These are phyloP conservation scores for Calonectria hawksworthii DNA, from an alignment of 2,329 filamentous ascomycete genomes.

Conservation along the genomic window DNA sequence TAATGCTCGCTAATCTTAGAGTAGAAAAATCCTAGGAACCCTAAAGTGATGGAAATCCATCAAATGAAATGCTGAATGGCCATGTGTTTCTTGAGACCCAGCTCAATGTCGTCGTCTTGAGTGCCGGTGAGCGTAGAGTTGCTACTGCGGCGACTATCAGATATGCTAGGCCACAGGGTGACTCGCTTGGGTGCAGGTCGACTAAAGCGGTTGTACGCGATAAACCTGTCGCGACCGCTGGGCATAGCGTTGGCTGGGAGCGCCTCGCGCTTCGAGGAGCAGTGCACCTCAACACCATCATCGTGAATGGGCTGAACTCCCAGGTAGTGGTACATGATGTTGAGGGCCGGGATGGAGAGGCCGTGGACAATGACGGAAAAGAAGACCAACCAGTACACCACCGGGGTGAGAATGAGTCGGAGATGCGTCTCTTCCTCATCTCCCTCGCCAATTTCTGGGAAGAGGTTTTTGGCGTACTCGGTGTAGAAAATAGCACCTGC, in stretches of 20 bases:
- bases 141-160: not conserved
- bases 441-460: constrained; percentile 51
- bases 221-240: constrained; percentile 1
- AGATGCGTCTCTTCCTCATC: constrained; percentile 53
- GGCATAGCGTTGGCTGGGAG: constrained; percentile 19
- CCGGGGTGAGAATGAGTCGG: constrained; percentile 53
- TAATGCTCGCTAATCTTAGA: constrained; percentile 1
- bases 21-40: not conserved
- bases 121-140: not conserved
- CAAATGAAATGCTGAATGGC: constrained; percentile 5
- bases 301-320: constrained; percentile 55
- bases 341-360: constrained; percentile 58
- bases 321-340: constrained; percentile 23
- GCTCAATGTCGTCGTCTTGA: not conserved
- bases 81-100: not conserved
- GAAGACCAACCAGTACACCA: constrained; percentile 57
- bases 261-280: not conserved
- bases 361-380: constrained; percentile 45
- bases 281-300: constrained; percentile 28
- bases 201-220: constrained; percentile 33
- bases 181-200: constrained; percentile 13
- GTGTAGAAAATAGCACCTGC: constrained; percentile 83
- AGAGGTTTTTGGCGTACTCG: constrained; percentile 58
- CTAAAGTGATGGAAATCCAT: not conserved
- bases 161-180: not conserved